A percentile compares a stretch with the other conserved stretches of the same genome.
Conservation (phyloP, 208 protist species). For the Crithidia brevicula region DNA sequence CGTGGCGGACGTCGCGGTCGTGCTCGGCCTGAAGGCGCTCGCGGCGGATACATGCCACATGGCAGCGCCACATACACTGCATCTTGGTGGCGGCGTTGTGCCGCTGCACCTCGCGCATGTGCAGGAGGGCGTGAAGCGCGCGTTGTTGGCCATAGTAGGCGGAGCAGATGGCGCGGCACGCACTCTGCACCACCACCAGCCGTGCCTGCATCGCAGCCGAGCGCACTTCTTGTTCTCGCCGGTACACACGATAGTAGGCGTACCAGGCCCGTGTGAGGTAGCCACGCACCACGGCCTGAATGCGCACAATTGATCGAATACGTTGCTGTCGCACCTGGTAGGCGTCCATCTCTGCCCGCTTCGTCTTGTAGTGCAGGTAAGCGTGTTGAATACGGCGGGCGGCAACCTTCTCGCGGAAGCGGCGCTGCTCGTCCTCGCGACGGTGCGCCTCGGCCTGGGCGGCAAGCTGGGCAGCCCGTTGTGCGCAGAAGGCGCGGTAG, state of each 20-base stretch:
- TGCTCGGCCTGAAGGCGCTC: constrained; percentile 73
- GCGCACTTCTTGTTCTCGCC: constrained; percentile 70
- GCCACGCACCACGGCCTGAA: constrained; percentile 83
- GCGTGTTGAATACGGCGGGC: constrained; percentile 71
- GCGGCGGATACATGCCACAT: constrained; percentile 57
- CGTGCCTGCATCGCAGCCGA: constrained; percentile 65
- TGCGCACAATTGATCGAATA: constrained; percentile 58
- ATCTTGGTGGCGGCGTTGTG: constrained; percentile 55
- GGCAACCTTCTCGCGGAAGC: constrained; percentile 54
- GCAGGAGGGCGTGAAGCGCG: constrained; percentile 30
- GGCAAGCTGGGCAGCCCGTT: constrained; percentile 42
- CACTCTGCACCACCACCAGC: constrained; percentile 69
- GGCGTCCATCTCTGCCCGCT: constrained; percentile 42
- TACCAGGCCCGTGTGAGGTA: constrained; percentile 87
- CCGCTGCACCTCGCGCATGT: constrained; percentile 33
- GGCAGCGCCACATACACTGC: constrained; percentile 78
- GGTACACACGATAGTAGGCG: constrained; percentile 78
- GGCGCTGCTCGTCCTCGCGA: constrained; percentile 59
- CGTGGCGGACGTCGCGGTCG: constrained; percentile 45
- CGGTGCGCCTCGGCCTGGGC: constrained; percentile 67
- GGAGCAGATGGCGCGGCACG: constrained; percentile 45
- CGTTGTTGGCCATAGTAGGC: constrained; percentile 37
- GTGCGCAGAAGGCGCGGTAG: constrained; percentile 63
- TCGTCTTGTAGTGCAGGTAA: constrained; percentile 58
- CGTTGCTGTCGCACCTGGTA: constrained; percentile 45